Percentiles rank a stretch among this genome's conserved stretches.
Evolutionary conservation across 768 basidiomycete species (phyloP).

Genomic region (Tylopilus plumbeoviolaceoides): DNA sequence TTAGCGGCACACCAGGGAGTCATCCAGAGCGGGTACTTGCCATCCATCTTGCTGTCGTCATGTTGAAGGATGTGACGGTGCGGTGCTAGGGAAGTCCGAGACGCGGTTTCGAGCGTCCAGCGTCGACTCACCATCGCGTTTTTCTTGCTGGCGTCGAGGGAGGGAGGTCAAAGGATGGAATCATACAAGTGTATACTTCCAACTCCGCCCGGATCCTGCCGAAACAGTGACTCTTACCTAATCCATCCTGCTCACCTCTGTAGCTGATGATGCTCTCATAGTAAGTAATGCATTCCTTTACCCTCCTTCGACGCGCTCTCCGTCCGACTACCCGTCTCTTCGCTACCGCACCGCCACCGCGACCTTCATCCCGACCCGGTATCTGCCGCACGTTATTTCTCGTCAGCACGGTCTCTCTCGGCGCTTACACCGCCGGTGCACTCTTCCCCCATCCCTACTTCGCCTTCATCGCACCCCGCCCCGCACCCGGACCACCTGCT

Average conservation of each 20-base stretch:
- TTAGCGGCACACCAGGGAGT: constrained; percentile 14
- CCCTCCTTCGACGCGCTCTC: constrained; percentile 8
- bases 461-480: constrained; percentile 69
- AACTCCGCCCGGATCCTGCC: constrained; percentile 24
- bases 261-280: not conserved
- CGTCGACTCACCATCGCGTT: constrained; percentile 49
- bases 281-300: not conserved
- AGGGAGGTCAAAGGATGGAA: not conserved
- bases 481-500: constrained; percentile 64
- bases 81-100: constrained; percentile 38
- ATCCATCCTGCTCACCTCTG: not conserved
- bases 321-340: constrained; percentile 14
- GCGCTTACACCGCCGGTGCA: constrained; percentile 50
- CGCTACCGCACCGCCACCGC: constrained; percentile 4
- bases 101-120: constrained; percentile 16
- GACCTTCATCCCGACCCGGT: not conserved
- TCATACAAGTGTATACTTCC: not conserved
- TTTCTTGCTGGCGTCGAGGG: constrained; percentile 24
- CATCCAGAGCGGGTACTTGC: constrained; percentile 42
- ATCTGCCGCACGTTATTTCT: constrained; percentile 19
- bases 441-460: constrained; percentile 67
- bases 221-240: constrained; percentile 6
- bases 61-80: constrained; percentile 35
- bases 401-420: constrained; percentile 18
- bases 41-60: constrained; percentile 44